These are phyloP conservation scores for Condylostoma magnum DNA, from an alignment of 169 alveolate species.

Conservation along the genomic window DNA sequence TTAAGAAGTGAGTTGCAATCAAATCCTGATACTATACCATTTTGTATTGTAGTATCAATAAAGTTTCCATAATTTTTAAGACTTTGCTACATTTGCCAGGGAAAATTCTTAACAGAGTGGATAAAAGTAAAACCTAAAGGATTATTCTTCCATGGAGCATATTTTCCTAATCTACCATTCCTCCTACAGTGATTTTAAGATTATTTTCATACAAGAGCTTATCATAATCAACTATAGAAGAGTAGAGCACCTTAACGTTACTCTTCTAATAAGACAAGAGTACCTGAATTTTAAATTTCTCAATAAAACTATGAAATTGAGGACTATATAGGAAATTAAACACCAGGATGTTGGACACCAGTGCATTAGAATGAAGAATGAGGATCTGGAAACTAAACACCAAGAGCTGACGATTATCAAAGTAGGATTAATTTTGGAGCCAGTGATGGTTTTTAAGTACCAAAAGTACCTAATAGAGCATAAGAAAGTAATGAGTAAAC, in stretches of 20 bases:
- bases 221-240: slow-evolving; percentile 46
- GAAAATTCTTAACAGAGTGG: slow-evolving; percentile 46
- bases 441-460: too few species aligned
- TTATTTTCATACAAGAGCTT: slow-evolving; percentile 44
- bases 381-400: too few species aligned
- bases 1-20: slow-evolving; percentile 46
- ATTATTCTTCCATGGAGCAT: slow-evolving; percentile 67
- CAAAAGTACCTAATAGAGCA: too few species aligned
- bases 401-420: slow-evolving; percentile 34
- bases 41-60: slow-evolving; percentile 55
- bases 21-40: slow-evolving; percentile 51
- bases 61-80: slow-evolving; percentile 67
- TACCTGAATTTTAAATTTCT: too few species aligned
- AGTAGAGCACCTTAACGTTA: slow-evolving; percentile 32
- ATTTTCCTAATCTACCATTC: slow-evolving; percentile 36
- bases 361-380: too few species aligned
- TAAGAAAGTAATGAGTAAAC: too few species aligned
- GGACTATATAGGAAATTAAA: too few species aligned
- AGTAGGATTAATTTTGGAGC: too few species aligned
- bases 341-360: too few species aligned
- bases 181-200: slow-evolving; percentile 62
- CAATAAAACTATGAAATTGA: too few species aligned
- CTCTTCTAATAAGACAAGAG: too few species aligned
- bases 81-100: slow-evolving; percentile 60
- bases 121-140: slow-evolving; percentile 79